These are phyloP conservation scores for Sporothrix euskadiensis DNA, from an alignment of 2,329 filamentous ascomycete genomes.

Conservation along the genomic window DNA sequence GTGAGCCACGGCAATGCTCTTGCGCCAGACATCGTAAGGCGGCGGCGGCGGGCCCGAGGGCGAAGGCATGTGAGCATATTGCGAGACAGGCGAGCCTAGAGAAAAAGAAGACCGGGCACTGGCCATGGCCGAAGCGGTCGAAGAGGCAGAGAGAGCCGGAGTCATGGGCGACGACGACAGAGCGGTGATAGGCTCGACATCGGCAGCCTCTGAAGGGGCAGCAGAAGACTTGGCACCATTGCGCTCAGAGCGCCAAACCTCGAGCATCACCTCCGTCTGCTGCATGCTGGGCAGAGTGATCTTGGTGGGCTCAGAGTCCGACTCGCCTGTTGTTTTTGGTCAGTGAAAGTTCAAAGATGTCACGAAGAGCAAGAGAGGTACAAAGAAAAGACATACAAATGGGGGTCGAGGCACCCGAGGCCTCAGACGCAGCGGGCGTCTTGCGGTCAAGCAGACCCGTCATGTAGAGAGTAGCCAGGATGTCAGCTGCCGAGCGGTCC, in stretches of 20 bases:
- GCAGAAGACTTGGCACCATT: not conserved
- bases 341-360: not conserved
- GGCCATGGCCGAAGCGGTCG: constrained; percentile 12
- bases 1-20: constrained; percentile 21
- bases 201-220: not conserved
- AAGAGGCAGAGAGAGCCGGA: constrained; percentile 21
- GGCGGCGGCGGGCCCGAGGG: constrained; percentile 27
- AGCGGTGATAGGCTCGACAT: not conserved
- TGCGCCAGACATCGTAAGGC: constrained; percentile 29
- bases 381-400: not conserved
- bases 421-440: not conserved
- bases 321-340: not conserved
- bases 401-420: not conserved
- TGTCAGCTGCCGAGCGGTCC: constrained; percentile 29
- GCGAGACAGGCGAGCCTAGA: constrained; percentile 14
- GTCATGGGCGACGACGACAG: constrained; percentile 21
- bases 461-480: constrained; percentile 29
- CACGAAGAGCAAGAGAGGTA: not conserved
- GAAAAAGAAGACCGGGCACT: constrained; percentile 29
- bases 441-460: constrained; percentile 22
- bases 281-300: constrained; percentile 32
- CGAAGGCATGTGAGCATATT: constrained; percentile 15
- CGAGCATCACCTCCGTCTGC: constrained; percentile 31
- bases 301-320: constrained; percentile 11
- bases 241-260: constrained; percentile 29